These are phyloP conservation scores for Lecanicillium sp. DNA, from an alignment of 2,329 filamentous ascomycete genomes.

Conservation along the genomic window DNA sequence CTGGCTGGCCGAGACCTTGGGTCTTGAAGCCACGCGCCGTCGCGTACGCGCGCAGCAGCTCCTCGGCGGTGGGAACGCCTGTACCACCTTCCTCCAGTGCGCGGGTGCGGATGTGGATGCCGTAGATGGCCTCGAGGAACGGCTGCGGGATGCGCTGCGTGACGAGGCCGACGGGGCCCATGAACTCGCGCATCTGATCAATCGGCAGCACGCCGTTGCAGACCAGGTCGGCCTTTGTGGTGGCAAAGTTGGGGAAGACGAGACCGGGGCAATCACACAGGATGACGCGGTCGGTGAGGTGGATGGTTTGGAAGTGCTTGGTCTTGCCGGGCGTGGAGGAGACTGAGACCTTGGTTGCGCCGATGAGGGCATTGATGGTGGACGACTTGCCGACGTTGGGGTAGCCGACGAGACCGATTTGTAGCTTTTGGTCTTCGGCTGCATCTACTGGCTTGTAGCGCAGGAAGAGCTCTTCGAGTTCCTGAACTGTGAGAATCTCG, in stretches of 20 bases:
- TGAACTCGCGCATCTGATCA: slow-evolving; percentile 90
- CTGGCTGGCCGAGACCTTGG: slow-evolving; percentile 80
- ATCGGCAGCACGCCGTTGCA: slow-evolving; percentile 93
- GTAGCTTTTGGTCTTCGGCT: slow-evolving; percentile 57
- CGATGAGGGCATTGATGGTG: slow-evolving; percentile 97
- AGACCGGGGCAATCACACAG: slow-evolving; percentile 98
- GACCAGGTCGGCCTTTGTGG: slow-evolving; percentile 91
- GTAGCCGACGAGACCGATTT: slow-evolving; percentile 92
- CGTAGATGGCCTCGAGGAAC: slow-evolving; percentile 90
- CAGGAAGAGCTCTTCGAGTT: slow-evolving; percentile 84
- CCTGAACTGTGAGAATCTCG: slow-evolving; percentile 83
- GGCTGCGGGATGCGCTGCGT: slow-evolving; percentile 76
- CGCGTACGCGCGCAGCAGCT: slow-evolving; percentile 80
- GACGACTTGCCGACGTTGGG: slow-evolving; percentile 99
- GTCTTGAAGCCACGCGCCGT: slow-evolving; percentile 85
- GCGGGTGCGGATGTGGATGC: slow-evolving; percentile 76
- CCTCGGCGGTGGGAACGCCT: slow-evolving; percentile 74
- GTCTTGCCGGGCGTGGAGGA: slow-evolving; percentile 97
- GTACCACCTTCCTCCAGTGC: slow-evolving; percentile 89
- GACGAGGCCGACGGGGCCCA: slow-evolving; percentile 76
- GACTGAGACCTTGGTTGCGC: slow-evolving; percentile 96
- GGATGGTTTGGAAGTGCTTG: slow-evolving; percentile 98
- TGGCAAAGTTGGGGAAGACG: slow-evolving; percentile 96
- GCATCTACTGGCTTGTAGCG: slow-evolving; percentile 52
- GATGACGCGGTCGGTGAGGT: slow-evolving; percentile 80